Evolutionary conservation across 2,329 filamentous ascomycete species (phyloP), one percentile per base, ranked within the genome.

Genomic region (Ophiostoma perfectum): DNA sequence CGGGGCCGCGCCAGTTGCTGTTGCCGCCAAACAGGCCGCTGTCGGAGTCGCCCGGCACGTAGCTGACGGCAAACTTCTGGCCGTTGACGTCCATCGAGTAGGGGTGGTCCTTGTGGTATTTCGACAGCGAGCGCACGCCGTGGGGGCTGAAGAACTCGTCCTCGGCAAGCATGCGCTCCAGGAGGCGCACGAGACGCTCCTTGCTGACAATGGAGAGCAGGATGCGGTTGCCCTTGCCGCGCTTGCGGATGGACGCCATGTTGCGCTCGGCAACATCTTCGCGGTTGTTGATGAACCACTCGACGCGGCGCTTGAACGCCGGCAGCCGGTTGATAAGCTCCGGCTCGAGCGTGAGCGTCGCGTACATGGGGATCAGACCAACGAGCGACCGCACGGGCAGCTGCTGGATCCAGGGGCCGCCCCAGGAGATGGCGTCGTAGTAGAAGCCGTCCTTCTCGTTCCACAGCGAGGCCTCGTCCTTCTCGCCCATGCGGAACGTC

Each of bases 381-480:
- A 98, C 94, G 7, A 98, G 86, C 16, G 94, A 98, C 69, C 93
- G 86, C 66, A 98, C 92, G 0, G 92, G 93, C 75, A 98, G 86
- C 78, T 97, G 93, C 75, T 97, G 92, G 67, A 91, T 91, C 89
- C 90, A 96, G 7, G 93, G 93, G 8, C 93, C 93, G 65, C 94
- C 94, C 87, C 92, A 98, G 1, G 93, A 96, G 72, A 98, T 98
- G 39, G 94, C 94, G 80, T 98, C 94, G 76, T 98, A 98, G 83
- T 98, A 98, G 83, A 98, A 98, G 68, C 92, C 93, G 78, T 98
- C 94, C 71, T 96, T 86, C 41, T 97, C 93, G 75, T 97, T 98
- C 94, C 94, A 98, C 7, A 98, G 81, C 45, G 93, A 96, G 75
- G 92, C 87, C 74, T 95, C 91, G 76, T 81, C 88, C 81, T 79